Percentiles rank a stretch among this genome's conserved stretches.
phyloP scores from a whole-genome alignment of 306 rosid species.

The Boehmeria nivea region DNA sequence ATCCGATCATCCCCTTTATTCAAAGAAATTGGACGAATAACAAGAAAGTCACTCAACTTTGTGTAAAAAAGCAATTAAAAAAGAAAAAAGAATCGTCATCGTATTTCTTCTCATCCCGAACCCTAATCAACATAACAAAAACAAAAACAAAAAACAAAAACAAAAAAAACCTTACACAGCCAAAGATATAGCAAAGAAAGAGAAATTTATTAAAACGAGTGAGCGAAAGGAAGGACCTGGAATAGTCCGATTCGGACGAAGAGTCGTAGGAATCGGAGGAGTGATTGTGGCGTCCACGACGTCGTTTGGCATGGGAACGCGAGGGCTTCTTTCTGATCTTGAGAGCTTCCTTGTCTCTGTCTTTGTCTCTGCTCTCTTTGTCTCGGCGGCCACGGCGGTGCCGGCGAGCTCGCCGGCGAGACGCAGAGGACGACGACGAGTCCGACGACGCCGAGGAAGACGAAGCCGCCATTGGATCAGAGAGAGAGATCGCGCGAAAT shows the following conservation, averaged over 20 bases:
- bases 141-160: too few relatives aligned
- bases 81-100: too few relatives aligned
- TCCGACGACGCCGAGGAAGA: constrained; percentile 43
- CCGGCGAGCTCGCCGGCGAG: constrained; percentile 43
- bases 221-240: constrained; percentile 49
- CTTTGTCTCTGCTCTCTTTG: constrained; percentile 34
- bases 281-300: constrained; percentile 58
- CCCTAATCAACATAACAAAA: too few relatives aligned
- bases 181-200: too few relatives aligned
- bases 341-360: constrained; percentile 49
- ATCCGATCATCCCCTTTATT: too few relatives aligned
- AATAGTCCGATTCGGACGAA: constrained; percentile 43
- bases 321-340: constrained; percentile 56
- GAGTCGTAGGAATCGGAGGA: constrained; percentile 53
- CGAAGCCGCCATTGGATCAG: constrained; percentile 57
- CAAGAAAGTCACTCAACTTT: too few relatives aligned
- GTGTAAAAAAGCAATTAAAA: too few relatives aligned
- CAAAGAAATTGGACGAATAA: too few relatives aligned
- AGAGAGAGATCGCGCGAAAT: too few relatives aligned
- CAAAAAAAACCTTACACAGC: too few relatives aligned
- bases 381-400: constrained; percentile 36
- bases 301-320: constrained; percentile 66
- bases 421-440: constrained; percentile 32
- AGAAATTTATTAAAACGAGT: too few relatives aligned
- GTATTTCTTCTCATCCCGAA: too few relatives aligned